phyloP scores from a whole-genome alignment of 352 stramenopile genomes.

The Globisporangium ultimum region DNA sequence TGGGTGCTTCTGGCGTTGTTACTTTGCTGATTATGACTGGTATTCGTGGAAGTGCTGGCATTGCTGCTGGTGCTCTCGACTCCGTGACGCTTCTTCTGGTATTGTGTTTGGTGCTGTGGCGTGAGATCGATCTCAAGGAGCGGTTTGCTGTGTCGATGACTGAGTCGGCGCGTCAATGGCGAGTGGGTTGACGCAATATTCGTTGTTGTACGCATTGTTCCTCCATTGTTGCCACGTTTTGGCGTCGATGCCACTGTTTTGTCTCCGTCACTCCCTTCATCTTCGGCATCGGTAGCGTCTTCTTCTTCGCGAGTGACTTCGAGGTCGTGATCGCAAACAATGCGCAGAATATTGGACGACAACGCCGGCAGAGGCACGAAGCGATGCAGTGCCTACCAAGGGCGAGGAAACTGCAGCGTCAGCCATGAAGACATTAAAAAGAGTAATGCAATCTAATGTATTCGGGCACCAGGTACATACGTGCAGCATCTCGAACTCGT shows the following conservation, averaged over 20 bases:
- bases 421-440: too few relatives aligned
- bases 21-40: not conserved
- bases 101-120: conserved; percentile 16
- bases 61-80: not conserved
- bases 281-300: not conserved
- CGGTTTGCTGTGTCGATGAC: conserved; percentile 28
- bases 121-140: conserved; percentile 42
- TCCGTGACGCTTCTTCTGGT: conserved; percentile 7
- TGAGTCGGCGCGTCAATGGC: conserved; percentile 30
- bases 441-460: not conserved
- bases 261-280: not conserved
- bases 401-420: not conserved
- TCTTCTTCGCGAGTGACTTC: conserved; percentile 30
- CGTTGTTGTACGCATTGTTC: not conserved
- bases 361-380: conserved; percentile 52
- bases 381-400: conserved; percentile 34
- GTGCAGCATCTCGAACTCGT: conserved; percentile 56
- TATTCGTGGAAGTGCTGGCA: not conserved
- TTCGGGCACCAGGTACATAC: not conserved
- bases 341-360: conserved; percentile 43
- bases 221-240: not conserved
- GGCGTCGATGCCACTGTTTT: not conserved
- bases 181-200: conserved; percentile 12
- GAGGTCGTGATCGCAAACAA: conserved; percentile 53
- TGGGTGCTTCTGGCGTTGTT: not conserved